Conservation (phyloP, 176 grass and related monocot species). For the Ampelocalamus luodianensis region DNA sequence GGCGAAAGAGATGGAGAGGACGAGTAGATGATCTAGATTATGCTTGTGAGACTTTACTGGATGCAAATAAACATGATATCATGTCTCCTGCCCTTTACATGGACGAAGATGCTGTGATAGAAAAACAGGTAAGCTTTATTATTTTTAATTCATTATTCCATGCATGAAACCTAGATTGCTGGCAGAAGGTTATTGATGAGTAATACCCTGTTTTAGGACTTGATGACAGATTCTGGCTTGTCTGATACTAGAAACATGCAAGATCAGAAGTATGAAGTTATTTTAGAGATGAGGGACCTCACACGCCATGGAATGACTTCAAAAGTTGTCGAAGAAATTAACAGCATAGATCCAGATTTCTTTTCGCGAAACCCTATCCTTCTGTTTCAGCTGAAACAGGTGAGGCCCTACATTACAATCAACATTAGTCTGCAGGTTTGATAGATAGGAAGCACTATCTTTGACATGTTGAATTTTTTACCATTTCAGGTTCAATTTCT, state of each 20-base stretch:
- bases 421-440: neutral
- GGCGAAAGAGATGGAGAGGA: conserved; percentile 95
- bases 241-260: conserved; percentile 47
- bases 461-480: conserved; percentile 31
- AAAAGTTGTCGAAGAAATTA: conserved; percentile 96
- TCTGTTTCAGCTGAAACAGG: conserved; percentile 98
- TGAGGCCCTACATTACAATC: conserved; percentile 39
- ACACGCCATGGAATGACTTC: conserved; percentile 79
- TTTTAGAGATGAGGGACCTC: conserved; percentile 86
- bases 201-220: conserved; percentile 46
- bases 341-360: conserved; percentile 83
- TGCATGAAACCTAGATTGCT: neutral
- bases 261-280: conserved; percentile 75
- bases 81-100: conserved; percentile 30
- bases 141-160: neutral
- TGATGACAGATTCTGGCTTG: conserved; percentile 28
- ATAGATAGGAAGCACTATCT: conserved; percentile 15
- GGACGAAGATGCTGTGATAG: conserved; percentile 41
- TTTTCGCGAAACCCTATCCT: conserved; percentile 80
- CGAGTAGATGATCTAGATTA: conserved; percentile 61
- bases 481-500: conserved; percentile 89
- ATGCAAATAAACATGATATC: conserved; percentile 51
- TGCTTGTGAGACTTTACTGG: conserved; percentile 38
- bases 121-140: conserved; percentile 63
- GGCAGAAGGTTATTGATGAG: conserved; percentile 24